Evolutionary conservation across 257 asterid genomes (phyloP).

Genomic region (Mentha longifolia): DNA sequence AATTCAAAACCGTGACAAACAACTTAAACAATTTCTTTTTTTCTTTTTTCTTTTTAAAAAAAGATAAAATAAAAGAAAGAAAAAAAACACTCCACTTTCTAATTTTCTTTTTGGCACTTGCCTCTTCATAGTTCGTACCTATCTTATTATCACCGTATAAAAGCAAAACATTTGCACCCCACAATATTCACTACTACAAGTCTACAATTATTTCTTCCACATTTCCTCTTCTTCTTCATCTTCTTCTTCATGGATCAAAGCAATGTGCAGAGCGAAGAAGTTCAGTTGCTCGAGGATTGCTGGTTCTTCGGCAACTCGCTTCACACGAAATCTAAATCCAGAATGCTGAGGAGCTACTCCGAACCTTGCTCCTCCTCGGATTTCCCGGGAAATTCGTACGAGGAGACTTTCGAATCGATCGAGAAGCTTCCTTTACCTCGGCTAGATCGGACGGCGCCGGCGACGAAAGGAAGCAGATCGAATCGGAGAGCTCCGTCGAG

Average conservation of each 20-base stretch:
- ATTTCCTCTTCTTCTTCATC: background rate
- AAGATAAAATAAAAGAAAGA: background rate
- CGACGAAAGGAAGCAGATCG: constrained; percentile 33
- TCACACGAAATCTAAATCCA: constrained; percentile 46
- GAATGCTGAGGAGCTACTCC: constrained; percentile 61
- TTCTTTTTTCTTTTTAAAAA: too few species aligned
- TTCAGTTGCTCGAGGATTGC: constrained; percentile 56
- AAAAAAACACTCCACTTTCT: constrained; percentile 1
- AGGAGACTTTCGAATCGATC: constrained; percentile 59
- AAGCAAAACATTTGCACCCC: constrained; percentile 2
- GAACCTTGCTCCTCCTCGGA: constrained; percentile 58
- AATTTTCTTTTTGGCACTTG: constrained; percentile 28
- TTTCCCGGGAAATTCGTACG: constrained; percentile 48
- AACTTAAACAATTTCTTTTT: too few species aligned
- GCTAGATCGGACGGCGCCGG: background rate
- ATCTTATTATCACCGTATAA: constrained; percentile 18
- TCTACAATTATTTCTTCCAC: constrained; percentile 22
- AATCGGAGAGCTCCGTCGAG: constrained; percentile 19
- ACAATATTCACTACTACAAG: constrained; percentile 16
- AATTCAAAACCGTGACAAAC: constrained; percentile 7
- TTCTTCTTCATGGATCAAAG: constrained; percentile 33
- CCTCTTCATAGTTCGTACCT: constrained; percentile 5
- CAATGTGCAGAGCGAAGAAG: constrained; percentile 5
- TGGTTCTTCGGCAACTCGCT: constrained; percentile 84
- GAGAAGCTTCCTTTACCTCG: constrained; percentile 26